A percentile compares a stretch with the other conserved stretches of the same genome.
Evolutionary conservation across 352 stramenopile genomes (phyloP).

Genomic region (Pythium diclinum): DNA sequence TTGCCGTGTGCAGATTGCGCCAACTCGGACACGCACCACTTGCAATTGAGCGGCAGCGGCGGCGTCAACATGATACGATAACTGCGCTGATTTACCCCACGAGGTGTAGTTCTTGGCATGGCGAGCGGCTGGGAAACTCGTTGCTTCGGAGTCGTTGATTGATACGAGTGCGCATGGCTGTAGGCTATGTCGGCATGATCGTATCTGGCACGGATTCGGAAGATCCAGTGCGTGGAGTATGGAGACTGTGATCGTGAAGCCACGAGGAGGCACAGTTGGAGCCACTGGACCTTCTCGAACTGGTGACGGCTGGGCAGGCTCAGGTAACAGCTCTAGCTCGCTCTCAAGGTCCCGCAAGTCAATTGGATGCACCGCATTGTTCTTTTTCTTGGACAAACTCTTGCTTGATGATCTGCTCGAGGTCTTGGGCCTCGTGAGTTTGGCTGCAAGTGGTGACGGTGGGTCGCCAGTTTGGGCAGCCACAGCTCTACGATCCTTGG

Average conservation of each 20-base stretch:
- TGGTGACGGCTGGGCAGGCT: neutral
- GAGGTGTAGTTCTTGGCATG: slow-evolving; percentile 26
- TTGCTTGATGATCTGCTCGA: neutral
- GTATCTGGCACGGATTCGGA: slow-evolving; percentile 26
- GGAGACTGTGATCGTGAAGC: slow-evolving; percentile 12
- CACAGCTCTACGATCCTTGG: neutral
- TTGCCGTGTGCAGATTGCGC: slow-evolving; percentile 8
- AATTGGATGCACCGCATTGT: slow-evolving; percentile 24
- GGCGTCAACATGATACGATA: neutral
- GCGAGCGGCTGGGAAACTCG: neutral
- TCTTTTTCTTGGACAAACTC: neutral
- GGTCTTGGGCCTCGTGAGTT: slow-evolving; percentile 2
- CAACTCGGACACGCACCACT: slow-evolving; percentile 11
- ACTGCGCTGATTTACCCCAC: slow-evolving; percentile 1
- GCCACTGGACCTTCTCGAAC: neutral
- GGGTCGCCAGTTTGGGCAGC: neutral
- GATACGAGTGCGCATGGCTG: slow-evolving; percentile 3
- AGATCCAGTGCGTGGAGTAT: slow-evolving; percentile 26
- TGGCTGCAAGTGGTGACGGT: slow-evolving; percentile 6
- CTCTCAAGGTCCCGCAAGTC: slow-evolving; percentile 15
- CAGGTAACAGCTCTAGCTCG: slow-evolving; percentile 10
- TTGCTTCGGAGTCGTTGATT: neutral
- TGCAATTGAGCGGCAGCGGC: neutral
- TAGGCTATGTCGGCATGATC: slow-evolving; percentile 20
- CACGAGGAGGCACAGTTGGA: neutral